Percentiles rank a stretch among this genome's conserved stretches.
Conservation (phyloP, 1,284 basidiomycete genomes). For the Termitomyces sp. region DNA sequence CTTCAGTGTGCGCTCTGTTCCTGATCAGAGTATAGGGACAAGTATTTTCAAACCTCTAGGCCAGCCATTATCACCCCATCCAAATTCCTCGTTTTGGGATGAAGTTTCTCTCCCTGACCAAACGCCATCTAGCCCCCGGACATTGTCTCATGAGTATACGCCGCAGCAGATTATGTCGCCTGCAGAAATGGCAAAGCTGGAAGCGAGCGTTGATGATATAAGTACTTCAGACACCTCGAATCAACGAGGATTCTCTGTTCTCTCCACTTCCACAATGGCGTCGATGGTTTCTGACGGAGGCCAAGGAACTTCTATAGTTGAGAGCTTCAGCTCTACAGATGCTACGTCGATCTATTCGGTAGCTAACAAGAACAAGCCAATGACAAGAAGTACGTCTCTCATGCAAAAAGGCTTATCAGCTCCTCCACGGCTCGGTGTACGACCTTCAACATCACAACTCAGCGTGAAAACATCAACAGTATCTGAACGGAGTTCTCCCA, state of each 20-base stretch:
- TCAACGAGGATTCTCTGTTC: constrained; percentile 31
- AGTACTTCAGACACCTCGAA: constrained; percentile 16
- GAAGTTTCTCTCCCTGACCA: constrained; percentile 28
- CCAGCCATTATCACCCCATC: constrained; percentile 19
- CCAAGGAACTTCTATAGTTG: constrained; percentile 11
- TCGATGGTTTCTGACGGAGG: constrained; percentile 22
- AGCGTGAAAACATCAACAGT: constrained; percentile 15
- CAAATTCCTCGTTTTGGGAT: constrained; percentile 44
- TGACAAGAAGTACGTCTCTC: constrained; percentile 19
- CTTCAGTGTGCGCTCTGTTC: constrained; percentile 45
- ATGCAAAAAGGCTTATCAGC: constrained; percentile 14
- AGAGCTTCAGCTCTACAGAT: constrained; percentile 3
- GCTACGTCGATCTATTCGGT: constrained; percentile 11
- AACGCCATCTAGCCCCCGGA: constrained; percentile 29
- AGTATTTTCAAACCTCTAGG: constrained; percentile 25
- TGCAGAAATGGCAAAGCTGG: constrained; percentile 56
- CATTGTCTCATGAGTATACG: constrained; percentile 37
- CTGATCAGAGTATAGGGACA: constrained; percentile 24
- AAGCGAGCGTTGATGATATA: constrained; percentile 38
- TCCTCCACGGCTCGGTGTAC: constrained; percentile 14
- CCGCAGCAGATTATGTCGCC: constrained; percentile 61
- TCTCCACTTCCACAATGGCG: constrained; percentile 30
- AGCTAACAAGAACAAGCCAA: constrained; percentile 9
- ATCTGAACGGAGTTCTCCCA: constrained; percentile 11
- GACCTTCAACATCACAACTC: constrained; percentile 24